Evolutionary conservation across 2,329 filamentous ascomycete species (phyloP).

Genomic region (Fusarium buharicum): DNA sequence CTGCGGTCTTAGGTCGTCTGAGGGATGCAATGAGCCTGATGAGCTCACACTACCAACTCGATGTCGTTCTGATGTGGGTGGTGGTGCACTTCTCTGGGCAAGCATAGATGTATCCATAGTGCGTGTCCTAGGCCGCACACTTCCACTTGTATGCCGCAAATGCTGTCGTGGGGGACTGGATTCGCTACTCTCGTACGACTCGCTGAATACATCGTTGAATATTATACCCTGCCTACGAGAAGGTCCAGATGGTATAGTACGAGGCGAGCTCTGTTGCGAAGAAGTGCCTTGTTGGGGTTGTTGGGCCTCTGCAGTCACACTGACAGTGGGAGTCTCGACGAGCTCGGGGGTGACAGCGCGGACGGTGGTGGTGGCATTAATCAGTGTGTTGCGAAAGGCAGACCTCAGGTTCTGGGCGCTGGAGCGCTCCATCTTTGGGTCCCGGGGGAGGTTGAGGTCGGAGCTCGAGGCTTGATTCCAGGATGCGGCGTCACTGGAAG

Average conservation of each 20-base stretch:
- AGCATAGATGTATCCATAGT: conserved; percentile 68
- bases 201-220: conserved; percentile 66
- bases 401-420: conserved; percentile 51
- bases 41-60: conserved; percentile 78
- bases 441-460: conserved; percentile 45
- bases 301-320: conserved; percentile 40
- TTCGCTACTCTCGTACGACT: conserved; percentile 59
- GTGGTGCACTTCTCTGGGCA: conserved; percentile 54
- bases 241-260: conserved; percentile 50
- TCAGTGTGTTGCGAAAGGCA: conserved; percentile 47
- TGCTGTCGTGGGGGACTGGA: conserved; percentile 53
- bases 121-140: conserved; percentile 64
- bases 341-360: conserved; percentile 75
- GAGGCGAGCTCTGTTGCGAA: conserved; percentile 50
- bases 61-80: conserved; percentile 63
- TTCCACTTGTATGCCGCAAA: conserved; percentile 48
- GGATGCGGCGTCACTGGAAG: conserved; percentile 49
- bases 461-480: conserved; percentile 48
- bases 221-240: conserved; percentile 68
- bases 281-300: conserved; percentile 41
- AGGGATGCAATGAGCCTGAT: conserved; percentile 63
- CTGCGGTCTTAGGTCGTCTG: conserved; percentile 60
- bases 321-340: conserved; percentile 48
- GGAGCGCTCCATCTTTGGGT: conserved; percentile 50
- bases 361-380: conserved; percentile 58